Base-by-base conservation (phyloP, 495 filamentous ascomycete genomes). In the Neurospora sp. region DNA sequence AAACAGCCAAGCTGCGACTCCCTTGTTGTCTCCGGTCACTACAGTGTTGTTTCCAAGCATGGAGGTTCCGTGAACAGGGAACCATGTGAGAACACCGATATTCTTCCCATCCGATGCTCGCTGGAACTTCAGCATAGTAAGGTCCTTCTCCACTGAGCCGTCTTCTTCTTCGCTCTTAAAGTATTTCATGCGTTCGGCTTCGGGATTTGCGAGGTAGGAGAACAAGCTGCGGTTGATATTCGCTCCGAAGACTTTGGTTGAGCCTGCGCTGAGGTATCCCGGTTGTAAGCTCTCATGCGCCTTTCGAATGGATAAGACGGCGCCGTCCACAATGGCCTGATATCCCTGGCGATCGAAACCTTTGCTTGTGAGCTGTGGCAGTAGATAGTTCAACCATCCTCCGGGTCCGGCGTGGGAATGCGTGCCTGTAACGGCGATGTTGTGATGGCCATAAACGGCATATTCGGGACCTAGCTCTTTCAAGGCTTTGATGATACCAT, bases 21-120 rank as follows among this genome's bases (percentile, higher is more conserved):
- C 95, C 82, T 99, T 99, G 81, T 99, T 99, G 79, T 99, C 95
- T 11, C 94, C 96, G 5, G 94, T 90, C 62, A 97, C 89, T 14
- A 98, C 83, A 8, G 93, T 97, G 79, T 99, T 98, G 81, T 99
- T 98, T 72, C 92, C 92, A 66, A 94, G 89, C 85, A 98, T 87
- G 8, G 92, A 95, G 0, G 95, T 99, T 14, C 96, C 96, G 78
- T 99, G 95, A 11, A 94, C 93, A 10, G 95, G 91, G 79, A 97
- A 98, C 92, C 94, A 99, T 16, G 93, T 97, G 69, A 99, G 78
- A 4, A 96, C 85, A 41, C 92, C 95, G 70, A 90, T 89, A 71
- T 90, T 91, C 82, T 92, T 93, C 69, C 87, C 86, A 81, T 94
- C 91, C 4, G 87, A 89, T 20, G 86, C 84, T 8, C 92, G 87